These are phyloP conservation scores for Citrus inodora DNA, from an alignment of 345 rosid genomes.

Conservation along the genomic window DNA sequence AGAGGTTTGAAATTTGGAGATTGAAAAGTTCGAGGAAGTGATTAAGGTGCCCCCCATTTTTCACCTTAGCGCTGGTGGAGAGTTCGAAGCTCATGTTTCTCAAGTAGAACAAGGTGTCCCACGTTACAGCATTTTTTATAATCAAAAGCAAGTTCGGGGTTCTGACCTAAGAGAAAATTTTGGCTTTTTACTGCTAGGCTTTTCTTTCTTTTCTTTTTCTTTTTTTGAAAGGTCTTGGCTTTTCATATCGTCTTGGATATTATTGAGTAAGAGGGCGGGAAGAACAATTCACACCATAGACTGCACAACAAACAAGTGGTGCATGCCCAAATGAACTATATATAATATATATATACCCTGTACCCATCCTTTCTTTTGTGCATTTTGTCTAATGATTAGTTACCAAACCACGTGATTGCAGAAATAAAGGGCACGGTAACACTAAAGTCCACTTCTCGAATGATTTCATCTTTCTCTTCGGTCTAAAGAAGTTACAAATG, in stretches of 20 bases:
- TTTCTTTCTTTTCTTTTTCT: no score
- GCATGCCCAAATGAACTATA: conserved; percentile 2
- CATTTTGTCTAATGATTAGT: conserved; percentile 41
- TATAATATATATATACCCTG: no score
- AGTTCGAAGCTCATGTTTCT: conserved; percentile 3
- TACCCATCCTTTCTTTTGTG: conserved; percentile 6
- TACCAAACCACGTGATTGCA: conserved; percentile 32
- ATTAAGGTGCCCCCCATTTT: background rate
- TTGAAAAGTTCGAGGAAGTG: background rate
- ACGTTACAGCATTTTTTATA: background rate
- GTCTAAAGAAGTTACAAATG: conserved; percentile 24
- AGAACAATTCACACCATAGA: background rate
- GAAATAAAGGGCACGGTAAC: background rate
- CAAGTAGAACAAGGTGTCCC: conserved; percentile 20
- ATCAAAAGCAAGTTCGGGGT: conserved; percentile 11
- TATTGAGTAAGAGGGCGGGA: background rate
- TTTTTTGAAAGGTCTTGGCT: background rate
- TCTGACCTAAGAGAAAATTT: conserved; percentile 18
- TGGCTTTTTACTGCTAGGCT: background rate
- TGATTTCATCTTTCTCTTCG: conserved; percentile 10
- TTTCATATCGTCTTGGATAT: background rate
- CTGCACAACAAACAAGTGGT: background rate
- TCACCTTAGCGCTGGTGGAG: background rate
- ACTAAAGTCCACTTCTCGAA: conserved; percentile 17
- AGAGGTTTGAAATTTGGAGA: background rate